Evolutionary conservation across 441 rosid species (phyloP).

Genomic region (Adansonia gregorii): DNA sequence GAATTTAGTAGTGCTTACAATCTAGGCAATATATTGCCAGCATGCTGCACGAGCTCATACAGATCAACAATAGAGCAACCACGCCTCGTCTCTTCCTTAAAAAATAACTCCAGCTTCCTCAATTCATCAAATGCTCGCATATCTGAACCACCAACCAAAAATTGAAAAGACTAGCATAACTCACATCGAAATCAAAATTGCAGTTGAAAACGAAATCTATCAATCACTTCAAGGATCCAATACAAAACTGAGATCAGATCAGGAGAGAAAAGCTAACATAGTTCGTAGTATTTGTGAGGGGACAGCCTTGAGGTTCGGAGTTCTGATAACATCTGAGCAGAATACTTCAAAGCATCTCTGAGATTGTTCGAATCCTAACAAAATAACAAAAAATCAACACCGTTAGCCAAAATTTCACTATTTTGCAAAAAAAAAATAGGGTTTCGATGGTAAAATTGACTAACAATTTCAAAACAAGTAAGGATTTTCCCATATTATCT

Average conservation of each 20-base stretch:
- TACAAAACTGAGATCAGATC: conserved; percentile 26
- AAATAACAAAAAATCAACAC: conserved; percentile 6
- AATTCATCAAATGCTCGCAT: conserved; percentile 98
- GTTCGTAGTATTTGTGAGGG: conserved; percentile 93
- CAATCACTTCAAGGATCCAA: neutral
- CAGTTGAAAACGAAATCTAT: neutral
- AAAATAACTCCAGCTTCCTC: conserved; percentile 91
- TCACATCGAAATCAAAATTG: neutral
- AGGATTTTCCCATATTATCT: neutral
- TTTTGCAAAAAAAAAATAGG: conserved; percentile 36
- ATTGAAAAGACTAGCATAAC: neutral
- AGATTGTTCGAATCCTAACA: conserved; percentile 90
- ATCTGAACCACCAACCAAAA: conserved; percentile 47
- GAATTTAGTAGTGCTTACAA: conserved; percentile 54
- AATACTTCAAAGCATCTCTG: conserved; percentile 93
- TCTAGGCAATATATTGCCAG: conserved; percentile 97
- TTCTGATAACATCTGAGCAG: conserved; percentile 98
- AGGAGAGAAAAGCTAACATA: conserved; percentile 58
- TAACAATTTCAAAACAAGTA: neutral
- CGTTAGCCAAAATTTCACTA: neutral
- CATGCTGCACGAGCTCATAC: conserved; percentile 96
- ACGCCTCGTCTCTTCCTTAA: conserved; percentile 90
- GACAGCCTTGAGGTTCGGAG: conserved; percentile 96
- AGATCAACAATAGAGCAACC: conserved; percentile 95
- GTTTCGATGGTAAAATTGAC: conserved; percentile 15